Base-by-base conservation (phyloP, 768 basidiomycete genomes). In the Cystobasidium tubakii region DNA sequence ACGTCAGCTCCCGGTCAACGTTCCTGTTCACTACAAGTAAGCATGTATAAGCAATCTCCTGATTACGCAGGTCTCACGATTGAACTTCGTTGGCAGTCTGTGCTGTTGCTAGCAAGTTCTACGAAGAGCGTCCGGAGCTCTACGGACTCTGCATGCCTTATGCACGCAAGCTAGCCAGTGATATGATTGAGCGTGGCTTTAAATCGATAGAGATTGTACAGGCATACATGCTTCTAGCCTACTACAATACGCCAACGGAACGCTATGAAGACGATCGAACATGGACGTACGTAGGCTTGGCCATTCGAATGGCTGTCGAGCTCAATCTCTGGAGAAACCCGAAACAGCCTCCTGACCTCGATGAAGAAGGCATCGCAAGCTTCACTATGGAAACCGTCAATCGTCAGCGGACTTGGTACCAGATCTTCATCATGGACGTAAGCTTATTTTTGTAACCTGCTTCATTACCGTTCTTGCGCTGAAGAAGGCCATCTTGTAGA, bases 261-360 rank as follows among this genome's bases (percentile, higher is more conserved):
- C 87, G 93, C 9, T 99, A 92, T 79, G 95, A 99, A 80, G 92
- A 95, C 78, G 95, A 99, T 81, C 88, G 89, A 77, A 97, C 94
- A 0, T 98, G 92, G 91, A 80, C 92, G 76, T 83, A 90, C 19
- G 82, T 55, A 19, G 78, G 78, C 13, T 65, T 79, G 67, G 78
- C 77, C 1, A 77, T 74, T 75, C 91, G 94, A 67, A 93, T 96
- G 90, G 96, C 89, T 12, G 95, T 90, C 17, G 96, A 99, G 82
- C 83, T 99, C 39, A 98, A 97, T 80, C 82, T 99, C 9, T 71
- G 69, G 69, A 12, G 69, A 9, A 83, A 83, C 23, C 80, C 82
- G 42, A 84, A 82, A 83, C 25, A 86, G 84, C 76, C 84, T 34
- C 75, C 85, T 27, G 89, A 91, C 74, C 88, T 88, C 0, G 84